Evolutionary conservation across 1,139 yeast genomes (phyloP), one percentile per base, ranked within the genome.

Genomic region (Kazachstania sp.): DNA sequence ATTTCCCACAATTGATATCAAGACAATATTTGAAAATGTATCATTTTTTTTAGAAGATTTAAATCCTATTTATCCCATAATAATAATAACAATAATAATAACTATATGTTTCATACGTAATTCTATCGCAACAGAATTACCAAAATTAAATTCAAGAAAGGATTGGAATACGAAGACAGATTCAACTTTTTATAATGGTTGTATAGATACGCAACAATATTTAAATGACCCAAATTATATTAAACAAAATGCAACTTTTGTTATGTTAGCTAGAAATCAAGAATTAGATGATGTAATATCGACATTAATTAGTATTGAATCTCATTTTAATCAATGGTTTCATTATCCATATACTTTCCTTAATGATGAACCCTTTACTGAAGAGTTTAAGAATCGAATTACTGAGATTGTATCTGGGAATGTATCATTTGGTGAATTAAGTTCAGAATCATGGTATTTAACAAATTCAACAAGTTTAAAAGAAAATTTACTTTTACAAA

Each of bases 311-410:
- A 79, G 88, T 3, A 64, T 90, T 43, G 97, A 90, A 62, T 71
- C 86, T 29, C 94, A 85, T 59, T 90, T 87, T 68, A 90, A 90
- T 63, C 86, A 87, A 54, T 86, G 95, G 92, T 90, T 74, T 64
- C 75, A 83, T 54, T 90, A 90, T 63, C 96, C 96, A 0, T 90
- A 94, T 81, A 82, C 86, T 2, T 86, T 90, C 55, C 65, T 90
- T 38, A 90, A 88, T 62, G 86, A 90, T 62, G 85, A 78, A 51
- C 81, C 79, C 16, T 88, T 88, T 58, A 71, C 74, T 13, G 75
- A 76, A 1, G 77, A 79, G 30, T 88, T 90, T 64, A 78, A 77
- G 56, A 55, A 56, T 1, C 67, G 71, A 0, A 79, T 86, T 1
- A 45, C 56, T 13, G 60, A 72, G 38, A 68, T 75, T 43, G 78